Base-by-base conservation (phyloP, 2,329 filamentous ascomycete genomes). In the Gaeumannomyces tritici region DNA sequence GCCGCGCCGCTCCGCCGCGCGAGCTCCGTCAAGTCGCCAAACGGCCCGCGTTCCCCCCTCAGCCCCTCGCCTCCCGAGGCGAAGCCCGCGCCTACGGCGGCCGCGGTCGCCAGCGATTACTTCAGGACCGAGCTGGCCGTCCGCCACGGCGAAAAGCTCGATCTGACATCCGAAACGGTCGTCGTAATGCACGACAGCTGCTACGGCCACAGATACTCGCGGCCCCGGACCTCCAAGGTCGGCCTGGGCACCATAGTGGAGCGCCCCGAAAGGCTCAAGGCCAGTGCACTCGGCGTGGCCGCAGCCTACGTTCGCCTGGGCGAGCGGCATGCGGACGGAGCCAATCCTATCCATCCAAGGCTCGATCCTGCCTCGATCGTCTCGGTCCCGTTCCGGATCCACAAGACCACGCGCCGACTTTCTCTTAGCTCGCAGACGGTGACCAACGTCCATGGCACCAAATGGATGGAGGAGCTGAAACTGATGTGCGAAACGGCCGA, bases 401-500 rank as follows among this genome's bases (percentile, higher is more conserved):
- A 85, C 64, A 96, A 93, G 75, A 95, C 93, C 0, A 81, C 82
- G 9, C 83, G 95, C 12, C 82, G 79, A 8, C 74, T 97, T 61
- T 77, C 89, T 7, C 79, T 99, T 35, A 83, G 82, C 24, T 91
- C 91, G 2, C 82, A 85, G 3, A 87, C 87, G 0, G 93, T 98
- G 8, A 93, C 91, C 8, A 91, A 93, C 71, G 92, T 99, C 0
- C 95, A 99, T 75, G 93, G 93, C 0, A 82, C 79, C 3, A 89
- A 89, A 66, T 97, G 93, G 93, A 97, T 98, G 93, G 86, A 90
- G 61, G 93, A 98, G 71, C 77, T 99, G 59, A 89, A 87, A 73
- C 78, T 82, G 9, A 91, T 98, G 89, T 98, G 95, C 72, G 83
- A 91, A 35, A 80, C 84, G 57, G 92, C 93, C 4, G 90, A 91